Evolutionary conservation across 78 protist species (phyloP), one percentile per base, ranked within the genome.

Genomic region (Dictyostelium discoideum): DNA sequence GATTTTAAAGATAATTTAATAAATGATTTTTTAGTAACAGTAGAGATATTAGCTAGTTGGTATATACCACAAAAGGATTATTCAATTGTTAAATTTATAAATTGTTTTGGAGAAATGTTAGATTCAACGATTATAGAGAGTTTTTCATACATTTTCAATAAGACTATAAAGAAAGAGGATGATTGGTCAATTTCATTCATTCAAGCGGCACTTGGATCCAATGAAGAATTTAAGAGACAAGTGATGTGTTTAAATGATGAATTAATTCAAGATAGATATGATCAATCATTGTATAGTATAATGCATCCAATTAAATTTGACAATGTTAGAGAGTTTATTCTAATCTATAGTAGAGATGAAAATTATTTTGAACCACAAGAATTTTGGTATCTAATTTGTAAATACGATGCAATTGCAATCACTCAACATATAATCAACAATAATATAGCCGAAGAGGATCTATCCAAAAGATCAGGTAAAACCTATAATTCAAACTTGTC

Each of bases 331-430:
- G 81, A 74, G 18, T 74, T 74, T 24, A 37, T 37, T 32, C 3
- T 74, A 37, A 74, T 74, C 9, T 74, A 74, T 74, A 32, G 42
- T 5, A 20, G 40, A 10, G 48, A 74, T 18, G 24, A 74, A 26
- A 74, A 74, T 14, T 18, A 74, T 74, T 74, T 74, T 74, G 1
- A 16, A 37, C 26, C 48, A 3, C n/a, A 74, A 37, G 81, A 74
- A 18, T 74, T 74, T 37, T 74, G 81, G 81, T 74, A 74, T 74
- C 39, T 74, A 74, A 37, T 74, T 74, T 74, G 81, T 74, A 74
- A 74, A 74, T 74, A 74, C 37, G 81, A 74, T 37, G 81, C 81
- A 3, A 24, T 37, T 5, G 5, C 24, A 74, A 74, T 74, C 39
- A 74, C 81, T 16, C 81, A 74, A 37, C 40, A 74, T 37, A 74